These are phyloP conservation scores for Solanum rostratum DNA, from an alignment of 257 asterid species.

Conservation along the genomic window DNA sequence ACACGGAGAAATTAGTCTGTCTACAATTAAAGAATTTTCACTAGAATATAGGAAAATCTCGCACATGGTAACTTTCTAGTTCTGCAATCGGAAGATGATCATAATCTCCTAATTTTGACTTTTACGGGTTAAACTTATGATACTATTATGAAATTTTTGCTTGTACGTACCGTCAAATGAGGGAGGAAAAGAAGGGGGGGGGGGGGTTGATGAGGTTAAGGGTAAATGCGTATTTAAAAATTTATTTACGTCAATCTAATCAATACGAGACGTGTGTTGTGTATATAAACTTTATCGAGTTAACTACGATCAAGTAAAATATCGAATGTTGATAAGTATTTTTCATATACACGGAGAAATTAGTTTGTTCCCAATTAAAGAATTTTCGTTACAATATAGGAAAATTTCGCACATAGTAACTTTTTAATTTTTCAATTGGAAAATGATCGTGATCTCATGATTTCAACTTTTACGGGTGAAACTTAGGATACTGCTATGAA, in stretches of 20 bases:
- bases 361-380: neutral
- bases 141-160: too few relatives aligned
- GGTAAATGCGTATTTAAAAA: too few relatives aligned
- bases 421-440: neutral
- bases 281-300: neutral
- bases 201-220: too few relatives aligned
- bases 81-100: neutral
- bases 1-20: neutral
- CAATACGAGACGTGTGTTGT: neutral
- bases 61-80: neutral
- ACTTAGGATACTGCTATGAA: neutral
- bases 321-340: neutral
- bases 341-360: neutral
- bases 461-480: neutral
- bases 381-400: neutral
- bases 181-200: neutral
- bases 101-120: neutral
- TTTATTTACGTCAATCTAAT: too few relatives aligned
- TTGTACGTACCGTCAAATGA: constrained; percentile 5
- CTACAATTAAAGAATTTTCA: neutral
- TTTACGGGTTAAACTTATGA: too few relatives aligned
- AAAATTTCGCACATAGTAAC: neutral
- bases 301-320: neutral
- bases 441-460: neutral
- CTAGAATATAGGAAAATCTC: neutral